These are phyloP conservation scores for Hanseniaspora occidentalis DNA, from an alignment of 805 yeast species.

Conservation along the genomic window DNA sequence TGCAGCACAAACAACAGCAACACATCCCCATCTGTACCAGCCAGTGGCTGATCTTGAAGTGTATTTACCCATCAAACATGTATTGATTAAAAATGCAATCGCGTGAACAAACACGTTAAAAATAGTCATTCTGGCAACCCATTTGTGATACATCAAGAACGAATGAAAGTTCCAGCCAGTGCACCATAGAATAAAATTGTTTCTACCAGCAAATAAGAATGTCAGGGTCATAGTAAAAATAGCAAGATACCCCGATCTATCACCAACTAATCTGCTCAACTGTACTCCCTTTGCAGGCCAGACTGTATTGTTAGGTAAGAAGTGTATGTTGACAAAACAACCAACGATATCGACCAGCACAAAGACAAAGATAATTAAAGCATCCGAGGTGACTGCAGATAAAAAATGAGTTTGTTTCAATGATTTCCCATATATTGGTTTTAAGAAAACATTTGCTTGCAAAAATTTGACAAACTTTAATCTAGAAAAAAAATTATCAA, in stretches of 20 bases:
- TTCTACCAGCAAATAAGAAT: slow-evolving; percentile 56
- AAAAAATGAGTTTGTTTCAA: slow-evolving; percentile 7
- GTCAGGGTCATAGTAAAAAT: slow-evolving; percentile 39
- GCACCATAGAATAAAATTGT: slow-evolving; percentile 46
- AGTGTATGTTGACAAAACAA: slow-evolving; percentile 8
- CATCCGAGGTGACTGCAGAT: slow-evolving; percentile 5
- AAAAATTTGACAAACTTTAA: slow-evolving; percentile 7
- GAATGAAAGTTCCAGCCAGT: slow-evolving; percentile 51
- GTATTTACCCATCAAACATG: slow-evolving; percentile 2
- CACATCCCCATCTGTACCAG: slow-evolving; percentile 26
- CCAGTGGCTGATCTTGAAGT: slow-evolving; percentile 29
- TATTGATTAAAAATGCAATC: slow-evolving; percentile 6
- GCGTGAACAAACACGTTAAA: slow-evolving; percentile 7
- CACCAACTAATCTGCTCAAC: slow-evolving; percentile 26
- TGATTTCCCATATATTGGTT: slow-evolving; percentile 9
- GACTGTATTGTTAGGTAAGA: slow-evolving; percentile 2
- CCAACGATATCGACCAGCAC: slow-evolving; percentile 5
- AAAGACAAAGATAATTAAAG: slow-evolving; percentile 6
- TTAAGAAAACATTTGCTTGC: slow-evolving; percentile 12
- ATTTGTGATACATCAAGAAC: slow-evolving; percentile 49
- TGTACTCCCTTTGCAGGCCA: slow-evolving; percentile 6
- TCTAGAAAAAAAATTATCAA: slow-evolving; percentile 4
- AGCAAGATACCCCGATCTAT: slow-evolving; percentile 37
- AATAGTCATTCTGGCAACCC: slow-evolving; percentile 38
- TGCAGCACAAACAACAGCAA: slow-evolving; percentile 21